Evolutionary conservation across 768 basidiomycete species (phyloP), one percentile per base, ranked within the genome.

Genomic region (Pleurotus citrinopileatus): DNA sequence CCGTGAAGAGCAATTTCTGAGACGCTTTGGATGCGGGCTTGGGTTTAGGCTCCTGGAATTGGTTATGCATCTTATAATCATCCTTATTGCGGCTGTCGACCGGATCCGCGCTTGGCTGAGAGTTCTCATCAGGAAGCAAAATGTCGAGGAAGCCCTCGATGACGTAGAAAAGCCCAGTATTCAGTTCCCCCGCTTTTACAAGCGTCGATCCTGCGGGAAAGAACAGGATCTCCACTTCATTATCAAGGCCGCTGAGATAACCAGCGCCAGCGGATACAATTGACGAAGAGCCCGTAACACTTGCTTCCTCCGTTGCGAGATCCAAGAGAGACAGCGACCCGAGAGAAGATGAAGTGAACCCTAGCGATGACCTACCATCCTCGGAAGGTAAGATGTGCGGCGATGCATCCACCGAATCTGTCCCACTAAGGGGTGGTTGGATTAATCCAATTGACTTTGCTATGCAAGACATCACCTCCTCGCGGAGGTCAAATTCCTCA

Each of bases 81-180:
- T 13, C 3, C 13, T 42, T 20, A 40, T 15, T 28, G 19, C 29
- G 6, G 29, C 29, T 32, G n/a, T n/a, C n/a, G n/a, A n/a, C n/a
- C 29, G 13, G 6, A 32, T 32, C 29, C 6, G 6, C 29, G 15
- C 42, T 67, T 60, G 53, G 64, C 56, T 42, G 60, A 46, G 58
- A 42, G 15, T 67, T 62, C 17, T 79, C 78, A 10, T 69, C 68
- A 1, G 92, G 91, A 45, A 96, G 74, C 20, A 90, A 73, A 40
- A 98, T 95, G 63, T 99, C 97, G 29, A 99, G 72, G 68, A 97
- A 93, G 0, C 97, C 97, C 59, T 98, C 94, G 42, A 97, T 94
- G 42, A 97, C 91, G 61, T 93, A 97, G 76, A 94, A 97, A 20
- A 96, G 71, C 20, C 90, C 91, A 52, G 91, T 88, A 58, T 94